Evolutionary conservation across 1,139 yeast genomes (phyloP).

Genomic region (Magnusiomyces fungicola): DNA sequence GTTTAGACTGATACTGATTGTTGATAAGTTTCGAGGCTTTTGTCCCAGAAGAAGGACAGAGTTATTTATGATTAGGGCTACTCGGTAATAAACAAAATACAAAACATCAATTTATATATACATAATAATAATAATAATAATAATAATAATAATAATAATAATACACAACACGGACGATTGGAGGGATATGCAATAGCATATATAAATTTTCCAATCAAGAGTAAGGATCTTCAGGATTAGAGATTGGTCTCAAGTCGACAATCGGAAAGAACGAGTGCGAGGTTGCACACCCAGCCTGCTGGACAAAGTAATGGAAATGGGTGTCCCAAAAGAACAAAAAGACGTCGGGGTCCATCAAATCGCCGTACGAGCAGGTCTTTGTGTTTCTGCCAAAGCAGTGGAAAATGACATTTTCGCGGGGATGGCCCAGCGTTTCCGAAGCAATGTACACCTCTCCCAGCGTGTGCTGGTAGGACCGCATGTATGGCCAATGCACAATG

Average conservation of each 20-base stretch:
- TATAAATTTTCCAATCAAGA: neutral
- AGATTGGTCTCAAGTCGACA: slow-evolving; percentile 7
- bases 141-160: no score
- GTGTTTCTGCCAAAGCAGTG: slow-evolving; percentile 14
- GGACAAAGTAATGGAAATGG: slow-evolving; percentile 15
- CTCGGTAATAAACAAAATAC: no score
- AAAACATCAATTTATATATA: no score
- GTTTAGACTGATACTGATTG: no score
- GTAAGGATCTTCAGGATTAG: slow-evolving; percentile 12
- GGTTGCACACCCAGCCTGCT: slow-evolving; percentile 14
- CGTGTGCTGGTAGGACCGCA: slow-evolving; percentile 14
- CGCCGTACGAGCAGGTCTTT: slow-evolving; percentile 9
- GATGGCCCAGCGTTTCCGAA: slow-evolving; percentile 7
- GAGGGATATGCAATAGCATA: no score
- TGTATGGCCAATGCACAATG: slow-evolving; percentile 14
- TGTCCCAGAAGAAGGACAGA: no score
- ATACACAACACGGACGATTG: no score
- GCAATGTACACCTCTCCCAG: slow-evolving; percentile 17
- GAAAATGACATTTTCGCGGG: slow-evolving; percentile 8
- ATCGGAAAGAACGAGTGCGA: slow-evolving; percentile 11
- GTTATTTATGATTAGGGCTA: no score
- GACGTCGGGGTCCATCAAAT: slow-evolving; percentile 1
- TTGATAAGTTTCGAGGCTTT: no score
- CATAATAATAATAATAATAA: no score
- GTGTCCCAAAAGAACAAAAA: slow-evolving; percentile 8